Base-by-base conservation (phyloP, 2,329 filamentous ascomycete species). In the Aureobasidium sp. region DNA sequence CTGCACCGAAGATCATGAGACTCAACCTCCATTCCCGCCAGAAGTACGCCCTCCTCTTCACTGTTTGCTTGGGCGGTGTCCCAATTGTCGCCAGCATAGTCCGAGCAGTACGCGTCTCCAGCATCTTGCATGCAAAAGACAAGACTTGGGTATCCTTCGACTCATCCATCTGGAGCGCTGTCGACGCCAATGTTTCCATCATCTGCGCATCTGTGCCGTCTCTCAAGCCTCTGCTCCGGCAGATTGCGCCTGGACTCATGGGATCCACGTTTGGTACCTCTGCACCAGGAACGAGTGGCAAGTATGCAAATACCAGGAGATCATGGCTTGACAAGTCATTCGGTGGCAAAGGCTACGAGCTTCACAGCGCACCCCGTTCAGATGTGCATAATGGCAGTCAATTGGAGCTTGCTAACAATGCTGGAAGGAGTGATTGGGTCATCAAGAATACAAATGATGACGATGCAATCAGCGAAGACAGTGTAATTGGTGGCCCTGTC, bases 191-290 rank as follows among this genome's bases (percentile, higher is more conserved):
- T 17, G 37, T 51, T 5, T 51, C 48, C 14, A 51, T 51, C n/a
- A 41, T 51, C 27, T 52, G 48, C 12, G 48, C 48, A 42, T 34
- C 48, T 3, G 29, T 35, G 2, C 48, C 48, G 11, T 32, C 38
- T 34, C 25, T 52, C 37, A 52, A 52, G n/a, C 48, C 48, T 32
- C 48, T 52, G 25, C 38, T 52, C 19, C 16, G 48, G 34, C 32
- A 52, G 14, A 29, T 52, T 8, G 48, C 48, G 24, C 48, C 37
- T 21, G 29, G 25, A 2, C 42, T 52, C 21, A 41, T 52, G 48
- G 48, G 38, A 4, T 52, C 48, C 8, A 41, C 48, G 16, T 52
- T 41, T 19, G 48, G 37, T 16, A 34, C 48, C 7, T 52, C 48
- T 25, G 14, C 14, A 27, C 37, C 48, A 19, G 48, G 25, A n/a